Percentiles rank a stretch among this genome's conserved stretches.
These are phyloP conservation scores for Tilletia horrida DNA, from an alignment of 1,284 basidiomycete genomes.

Conservation along the genomic window DNA sequence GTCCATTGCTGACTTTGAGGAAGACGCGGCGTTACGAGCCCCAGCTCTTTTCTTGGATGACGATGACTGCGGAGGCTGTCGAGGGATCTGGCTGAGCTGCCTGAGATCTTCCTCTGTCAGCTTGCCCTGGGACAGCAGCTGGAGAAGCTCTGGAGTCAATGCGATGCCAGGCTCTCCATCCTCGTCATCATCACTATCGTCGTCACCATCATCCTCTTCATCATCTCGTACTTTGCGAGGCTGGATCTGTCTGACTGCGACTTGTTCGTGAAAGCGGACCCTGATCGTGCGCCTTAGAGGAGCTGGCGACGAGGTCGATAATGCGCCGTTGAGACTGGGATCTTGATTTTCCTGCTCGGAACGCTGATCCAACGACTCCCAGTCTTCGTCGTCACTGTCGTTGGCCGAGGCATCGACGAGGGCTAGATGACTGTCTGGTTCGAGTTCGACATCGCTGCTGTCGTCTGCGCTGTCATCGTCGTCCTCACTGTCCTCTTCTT, in stretches of 20 bases:
- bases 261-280: conserved; percentile 13
- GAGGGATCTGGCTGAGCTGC: neutral
- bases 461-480: conserved; percentile 32
- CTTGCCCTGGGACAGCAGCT: neutral
- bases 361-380: conserved; percentile 15
- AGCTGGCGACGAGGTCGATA: neutral
- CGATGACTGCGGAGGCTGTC: too few relatives aligned
- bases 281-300: neutral
- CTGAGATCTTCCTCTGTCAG: neutral
- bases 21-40: neutral
- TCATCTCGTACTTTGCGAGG: neutral
- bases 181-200: neutral
- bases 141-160: neutral
- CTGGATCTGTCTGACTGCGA: conserved; percentile 9
- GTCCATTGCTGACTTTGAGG: neutral
- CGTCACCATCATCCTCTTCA: neutral
- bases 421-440: neutral
- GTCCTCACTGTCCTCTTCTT: conserved; percentile 48
- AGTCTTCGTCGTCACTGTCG: conserved; percentile 3
- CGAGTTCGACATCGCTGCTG: neutral
- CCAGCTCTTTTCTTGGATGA: neutral
- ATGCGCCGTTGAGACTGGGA: neutral
- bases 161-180: neutral
- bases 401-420: conserved; percentile 17
- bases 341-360: neutral